Evolutionary conservation across 768 basidiomycete species (phyloP).

Genomic region (Peribolospora kevripleyi): DNA sequence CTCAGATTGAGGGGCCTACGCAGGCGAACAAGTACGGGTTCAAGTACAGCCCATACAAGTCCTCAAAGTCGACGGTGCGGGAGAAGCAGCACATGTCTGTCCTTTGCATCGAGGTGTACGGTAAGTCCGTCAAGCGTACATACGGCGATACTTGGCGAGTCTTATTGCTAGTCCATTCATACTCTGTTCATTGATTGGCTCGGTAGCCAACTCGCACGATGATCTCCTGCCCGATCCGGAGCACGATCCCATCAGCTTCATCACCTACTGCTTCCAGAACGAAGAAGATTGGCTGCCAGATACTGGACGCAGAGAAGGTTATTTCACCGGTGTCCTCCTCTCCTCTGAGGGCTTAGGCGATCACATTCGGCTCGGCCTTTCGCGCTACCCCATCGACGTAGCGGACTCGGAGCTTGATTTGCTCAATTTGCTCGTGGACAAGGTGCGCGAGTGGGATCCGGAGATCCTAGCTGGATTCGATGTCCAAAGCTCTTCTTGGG

Average conservation of each 20-base stretch:
- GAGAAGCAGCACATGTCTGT: slow-evolving; percentile 52
- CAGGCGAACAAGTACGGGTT: slow-evolving; percentile 46
- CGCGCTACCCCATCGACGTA: slow-evolving; percentile 24
- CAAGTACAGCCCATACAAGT: slow-evolving; percentile 30
- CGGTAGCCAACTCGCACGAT: slow-evolving; percentile 22
- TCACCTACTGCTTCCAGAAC: slow-evolving; percentile 50
- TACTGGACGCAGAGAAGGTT: slow-evolving; percentile 16
- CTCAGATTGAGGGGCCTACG: slow-evolving; percentile 47
- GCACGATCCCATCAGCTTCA: slow-evolving; percentile 37
- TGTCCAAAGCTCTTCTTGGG: slow-evolving; percentile 68
- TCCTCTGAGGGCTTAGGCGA: neutral
- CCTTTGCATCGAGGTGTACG: slow-evolving; percentile 62
- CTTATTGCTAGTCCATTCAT: neutral
- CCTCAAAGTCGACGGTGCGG: slow-evolving; percentile 17
- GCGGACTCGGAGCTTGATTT: slow-evolving; percentile 53
- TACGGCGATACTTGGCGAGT: too few species aligned
- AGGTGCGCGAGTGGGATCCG: slow-evolving; percentile 51
- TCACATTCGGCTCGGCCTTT: slow-evolving; percentile 3
- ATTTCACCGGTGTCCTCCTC: slow-evolving; percentile 10
- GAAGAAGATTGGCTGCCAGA: slow-evolving; percentile 23
- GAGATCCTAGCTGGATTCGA: slow-evolving; percentile 89
- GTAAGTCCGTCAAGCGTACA: slow-evolving; percentile 24
- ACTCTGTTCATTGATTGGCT: neutral
- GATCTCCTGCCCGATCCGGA: slow-evolving; percentile 40
- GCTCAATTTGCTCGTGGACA: slow-evolving; percentile 49